Conservation (phyloP, 257 asterid species). For the Nicotiana benthamiana region DNA sequence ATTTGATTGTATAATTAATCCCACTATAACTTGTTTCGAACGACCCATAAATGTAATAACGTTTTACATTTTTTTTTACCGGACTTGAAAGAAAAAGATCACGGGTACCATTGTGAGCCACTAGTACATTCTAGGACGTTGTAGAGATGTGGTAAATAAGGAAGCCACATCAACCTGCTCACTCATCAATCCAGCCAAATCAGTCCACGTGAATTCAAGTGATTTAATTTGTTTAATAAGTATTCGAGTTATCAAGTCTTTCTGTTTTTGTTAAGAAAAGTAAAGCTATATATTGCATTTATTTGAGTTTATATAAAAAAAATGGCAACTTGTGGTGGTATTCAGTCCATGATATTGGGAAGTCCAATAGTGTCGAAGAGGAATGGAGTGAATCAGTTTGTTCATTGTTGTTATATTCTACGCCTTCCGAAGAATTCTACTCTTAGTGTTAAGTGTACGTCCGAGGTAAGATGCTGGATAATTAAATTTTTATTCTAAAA, state of each 20-base stretch:
- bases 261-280: not conserved
- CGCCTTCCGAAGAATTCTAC: slow-evolving; percentile 18
- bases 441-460: slow-evolving; percentile 37
- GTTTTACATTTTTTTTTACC: no score
- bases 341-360: slow-evolving; percentile 18
- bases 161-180: not conserved
- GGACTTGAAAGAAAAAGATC: no score
- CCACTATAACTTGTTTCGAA: no score
- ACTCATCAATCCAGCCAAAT: not conserved
- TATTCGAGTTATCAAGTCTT: no score
- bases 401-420: not conserved
- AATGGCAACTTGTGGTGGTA: slow-evolving; percentile 17
- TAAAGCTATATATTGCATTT: not conserved
- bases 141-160: not conserved
- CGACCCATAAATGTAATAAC: no score
- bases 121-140: not conserved
- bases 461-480: slow-evolving; percentile 19
- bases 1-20: no score
- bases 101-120: no score
- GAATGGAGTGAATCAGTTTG: not conserved
- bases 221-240: no score
- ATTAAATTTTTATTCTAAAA: no score
- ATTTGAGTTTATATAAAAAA: not conserved
- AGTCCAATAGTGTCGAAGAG: slow-evolving; percentile 7
- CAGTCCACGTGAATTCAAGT: slow-evolving; percentile 16